Evolutionary conservation across 305 asterid species (phyloP).

Genomic region (Fraxinus angustifolia): DNA sequence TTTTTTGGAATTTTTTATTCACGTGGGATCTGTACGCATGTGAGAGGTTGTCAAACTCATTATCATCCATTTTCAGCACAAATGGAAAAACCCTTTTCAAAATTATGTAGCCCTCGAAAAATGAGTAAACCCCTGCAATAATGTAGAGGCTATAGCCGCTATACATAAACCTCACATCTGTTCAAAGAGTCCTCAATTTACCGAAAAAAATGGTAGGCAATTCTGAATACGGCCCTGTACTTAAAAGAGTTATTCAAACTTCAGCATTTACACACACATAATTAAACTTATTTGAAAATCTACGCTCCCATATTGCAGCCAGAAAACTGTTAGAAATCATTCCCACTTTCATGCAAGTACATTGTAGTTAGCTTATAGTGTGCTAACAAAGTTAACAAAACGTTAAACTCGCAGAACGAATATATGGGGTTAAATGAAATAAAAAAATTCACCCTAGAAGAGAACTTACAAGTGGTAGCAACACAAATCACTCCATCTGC

Average conservation of each 20-base stretch:
- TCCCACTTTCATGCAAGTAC: neutral
- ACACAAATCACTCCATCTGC: constrained; percentile 72
- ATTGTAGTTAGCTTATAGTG: neutral
- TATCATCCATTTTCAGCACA: no score
- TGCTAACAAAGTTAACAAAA: neutral
- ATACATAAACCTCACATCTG: neutral
- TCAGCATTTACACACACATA: neutral
- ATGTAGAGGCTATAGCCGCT: no score
- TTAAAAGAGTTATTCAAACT: neutral
- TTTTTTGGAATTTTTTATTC: no score
- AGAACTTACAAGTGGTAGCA: constrained; percentile 69
- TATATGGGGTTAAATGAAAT: neutral
- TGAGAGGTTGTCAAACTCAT: no score
- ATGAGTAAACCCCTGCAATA: neutral
- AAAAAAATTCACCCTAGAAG: neutral
- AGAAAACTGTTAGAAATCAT: neutral
- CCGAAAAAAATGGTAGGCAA: neutral
- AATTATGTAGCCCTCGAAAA: neutral
- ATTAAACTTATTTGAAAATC: neutral
- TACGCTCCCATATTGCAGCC: neutral
- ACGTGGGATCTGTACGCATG: no score
- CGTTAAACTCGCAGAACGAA: neutral
- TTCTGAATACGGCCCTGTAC: neutral
- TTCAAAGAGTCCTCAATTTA: neutral
- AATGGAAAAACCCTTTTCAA: neutral